Conservation (phyloP, 306 rosid species). For the Macrotyloma uniflorum region DNA sequence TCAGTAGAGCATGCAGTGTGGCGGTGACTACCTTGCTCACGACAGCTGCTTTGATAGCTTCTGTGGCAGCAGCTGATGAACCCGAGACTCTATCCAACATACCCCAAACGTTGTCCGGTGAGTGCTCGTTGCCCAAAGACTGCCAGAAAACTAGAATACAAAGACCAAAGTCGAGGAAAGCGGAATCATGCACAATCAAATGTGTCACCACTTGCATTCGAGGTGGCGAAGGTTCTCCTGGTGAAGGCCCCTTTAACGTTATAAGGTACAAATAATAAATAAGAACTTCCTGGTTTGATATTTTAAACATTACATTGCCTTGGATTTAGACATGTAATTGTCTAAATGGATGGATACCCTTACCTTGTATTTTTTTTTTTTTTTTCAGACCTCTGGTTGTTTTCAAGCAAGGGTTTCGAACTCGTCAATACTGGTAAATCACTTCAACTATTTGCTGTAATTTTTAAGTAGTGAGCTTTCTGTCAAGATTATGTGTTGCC, state of each 20-base stretch:
- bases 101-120: slow-evolving; percentile 88
- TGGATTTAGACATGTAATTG: slow-evolving; percentile 1
- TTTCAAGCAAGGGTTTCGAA: slow-evolving; percentile 94
- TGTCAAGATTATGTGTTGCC: neutral
- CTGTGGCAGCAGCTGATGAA: slow-evolving; percentile 42
- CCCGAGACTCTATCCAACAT: slow-evolving; percentile 71
- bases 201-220: slow-evolving; percentile 91
- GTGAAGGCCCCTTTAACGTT: slow-evolving; percentile 89
- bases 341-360: neutral
- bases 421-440: slow-evolving; percentile 83
- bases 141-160: slow-evolving; percentile 79
- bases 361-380: neutral
- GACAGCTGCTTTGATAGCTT: slow-evolving; percentile 49
- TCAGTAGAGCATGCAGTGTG: slow-evolving; percentile 31
- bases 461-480: neutral
- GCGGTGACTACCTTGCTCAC: slow-evolving; percentile 50
- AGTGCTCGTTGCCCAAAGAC: slow-evolving; percentile 53
- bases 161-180: slow-evolving; percentile 83
- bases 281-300: neutral
- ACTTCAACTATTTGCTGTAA: slow-evolving; percentile 23
- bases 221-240: slow-evolving; percentile 95
- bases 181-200: slow-evolving; percentile 81
- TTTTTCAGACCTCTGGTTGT: slow-evolving; percentile 74
- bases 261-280: slow-evolving; percentile 50
- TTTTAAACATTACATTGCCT: neutral